These are phyloP conservation scores for Lactifluus pinguis DNA, from an alignment of 768 basidiomycete genomes.

Conservation along the genomic window DNA sequence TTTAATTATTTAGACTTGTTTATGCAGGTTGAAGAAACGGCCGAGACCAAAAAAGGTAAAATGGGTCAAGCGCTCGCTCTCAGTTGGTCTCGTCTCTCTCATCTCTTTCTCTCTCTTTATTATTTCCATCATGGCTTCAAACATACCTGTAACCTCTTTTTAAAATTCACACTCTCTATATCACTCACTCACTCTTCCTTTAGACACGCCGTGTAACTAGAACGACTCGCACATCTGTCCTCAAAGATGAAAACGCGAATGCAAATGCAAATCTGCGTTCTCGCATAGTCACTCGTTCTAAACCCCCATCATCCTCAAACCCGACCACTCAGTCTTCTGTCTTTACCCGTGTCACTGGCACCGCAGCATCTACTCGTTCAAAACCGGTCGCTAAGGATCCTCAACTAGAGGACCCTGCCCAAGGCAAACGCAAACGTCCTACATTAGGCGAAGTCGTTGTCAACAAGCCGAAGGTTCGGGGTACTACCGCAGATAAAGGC, in stretches of 20 bases:
- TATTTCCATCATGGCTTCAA: slow-evolving; percentile 29
- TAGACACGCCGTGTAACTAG: slow-evolving; percentile 61
- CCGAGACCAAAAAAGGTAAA: slow-evolving; percentile 18
- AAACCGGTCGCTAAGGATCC: slow-evolving; percentile 36
- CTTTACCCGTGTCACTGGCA: slow-evolving; percentile 32
- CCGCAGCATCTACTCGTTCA: slow-evolving; percentile 46
- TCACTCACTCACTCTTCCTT: background rate
- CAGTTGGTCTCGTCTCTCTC: background rate
- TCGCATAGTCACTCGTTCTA: slow-evolving; percentile 51
- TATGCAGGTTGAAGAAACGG: slow-evolving; percentile 28
- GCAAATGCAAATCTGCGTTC: slow-evolving; percentile 38
- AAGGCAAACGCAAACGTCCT: slow-evolving; percentile 67
- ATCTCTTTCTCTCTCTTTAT: slow-evolving; percentile 5
- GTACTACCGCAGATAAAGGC: slow-evolving; percentile 37
- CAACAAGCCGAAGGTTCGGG: slow-evolving; percentile 33
- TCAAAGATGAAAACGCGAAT: slow-evolving; percentile 64
- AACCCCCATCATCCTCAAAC: slow-evolving; percentile 39
- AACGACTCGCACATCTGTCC: slow-evolving; percentile 40
- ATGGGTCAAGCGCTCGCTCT: background rate
- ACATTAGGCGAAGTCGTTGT: slow-evolving; percentile 68
- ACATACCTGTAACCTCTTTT: slow-evolving; percentile 35
- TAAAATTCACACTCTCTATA: background rate
- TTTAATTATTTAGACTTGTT: slow-evolving; percentile 28
- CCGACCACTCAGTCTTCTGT: slow-evolving; percentile 30
- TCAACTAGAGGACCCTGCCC: slow-evolving; percentile 37